phyloP scores from a whole-genome alignment of 257 asterid species.

The Lithospermum erythrorhizon region DNA sequence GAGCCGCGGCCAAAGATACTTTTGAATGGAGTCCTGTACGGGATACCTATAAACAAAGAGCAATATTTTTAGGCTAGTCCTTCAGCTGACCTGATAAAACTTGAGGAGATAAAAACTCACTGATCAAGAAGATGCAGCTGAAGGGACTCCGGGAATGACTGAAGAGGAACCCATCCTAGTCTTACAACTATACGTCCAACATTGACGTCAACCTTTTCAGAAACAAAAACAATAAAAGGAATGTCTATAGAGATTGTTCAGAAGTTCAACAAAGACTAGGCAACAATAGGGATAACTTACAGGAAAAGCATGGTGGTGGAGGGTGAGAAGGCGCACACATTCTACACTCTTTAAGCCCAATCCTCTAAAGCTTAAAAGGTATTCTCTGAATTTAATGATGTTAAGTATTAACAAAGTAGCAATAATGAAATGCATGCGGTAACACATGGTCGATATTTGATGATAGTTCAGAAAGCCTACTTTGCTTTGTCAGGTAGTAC shows the following conservation, averaged over 20 bases:
- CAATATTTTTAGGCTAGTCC: background rate
- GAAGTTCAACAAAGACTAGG: background rate
- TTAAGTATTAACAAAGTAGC: constrained; percentile 1
- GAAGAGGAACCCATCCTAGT: constrained; percentile 99
- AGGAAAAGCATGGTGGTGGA: constrained; percentile 98
- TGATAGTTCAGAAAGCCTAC: constrained; percentile 26
- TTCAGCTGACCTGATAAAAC: background rate
- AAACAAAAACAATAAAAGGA: constrained; percentile 16
- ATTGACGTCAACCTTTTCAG: constrained; percentile 76
- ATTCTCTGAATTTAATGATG: constrained; percentile 50
- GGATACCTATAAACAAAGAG: constrained; percentile 47
- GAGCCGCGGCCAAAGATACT: constrained; percentile 68
- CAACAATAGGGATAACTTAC: constrained; percentile 38
- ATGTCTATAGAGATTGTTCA: constrained; percentile 2
- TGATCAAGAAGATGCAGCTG: constrained; percentile 91
- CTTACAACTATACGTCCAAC: constrained; percentile 99
- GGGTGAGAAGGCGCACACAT: constrained; percentile 95
- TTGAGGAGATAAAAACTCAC: constrained; percentile 34
- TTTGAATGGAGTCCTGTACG: constrained; percentile 50
- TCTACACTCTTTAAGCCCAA: constrained; percentile 94
- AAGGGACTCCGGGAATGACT: constrained; percentile 91
- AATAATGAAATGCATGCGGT: constrained; percentile 1
- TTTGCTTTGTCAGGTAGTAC: constrained; percentile 93
- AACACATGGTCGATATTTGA: constrained; percentile 1
- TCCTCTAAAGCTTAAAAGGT: constrained; percentile 82